Conservation (phyloP, 371 early-diverging fungal species). For the Chytridium lagenaria region DNA sequence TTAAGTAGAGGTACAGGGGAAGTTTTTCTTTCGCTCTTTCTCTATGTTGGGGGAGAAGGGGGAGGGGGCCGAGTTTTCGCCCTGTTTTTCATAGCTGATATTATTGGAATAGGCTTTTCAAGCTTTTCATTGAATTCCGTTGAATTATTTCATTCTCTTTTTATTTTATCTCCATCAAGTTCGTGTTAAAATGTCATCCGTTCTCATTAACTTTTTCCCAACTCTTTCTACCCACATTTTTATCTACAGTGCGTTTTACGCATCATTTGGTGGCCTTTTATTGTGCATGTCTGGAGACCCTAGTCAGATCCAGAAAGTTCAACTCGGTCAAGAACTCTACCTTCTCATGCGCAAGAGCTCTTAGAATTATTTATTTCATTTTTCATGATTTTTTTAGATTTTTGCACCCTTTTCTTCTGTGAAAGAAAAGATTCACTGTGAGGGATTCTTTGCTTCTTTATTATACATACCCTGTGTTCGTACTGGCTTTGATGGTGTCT, state of each 20-base stretch:
- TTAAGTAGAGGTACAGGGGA: neutral
- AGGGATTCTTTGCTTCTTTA: too few species aligned
- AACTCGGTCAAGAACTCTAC: slow-evolving; percentile 86
- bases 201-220: neutral
- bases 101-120: too few species aligned
- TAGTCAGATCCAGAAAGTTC: slow-evolving; percentile 80
- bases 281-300: slow-evolving; percentile 90
- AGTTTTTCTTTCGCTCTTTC: neutral
- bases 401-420: too few species aligned
- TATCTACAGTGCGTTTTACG: slow-evolving; percentile 69
- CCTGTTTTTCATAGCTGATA: too few species aligned
- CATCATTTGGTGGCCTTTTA: slow-evolving; percentile 93
- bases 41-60: neutral
- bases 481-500: too few species aligned
- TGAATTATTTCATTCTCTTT: too few species aligned
- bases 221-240: neutral
- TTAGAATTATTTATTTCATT: slow-evolving; percentile 13
- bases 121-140: too few species aligned
- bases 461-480: too few species aligned
- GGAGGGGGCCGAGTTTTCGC: too few species aligned
- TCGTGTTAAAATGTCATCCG: too few species aligned
- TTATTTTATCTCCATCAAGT: neutral
- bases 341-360: slow-evolving; percentile 83
- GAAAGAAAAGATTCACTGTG: too few species aligned
- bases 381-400: too few species aligned